Evolutionary conservation across 169 alveolate genomes (phyloP).

Genomic region (Cryptosporidium sp.): DNA sequence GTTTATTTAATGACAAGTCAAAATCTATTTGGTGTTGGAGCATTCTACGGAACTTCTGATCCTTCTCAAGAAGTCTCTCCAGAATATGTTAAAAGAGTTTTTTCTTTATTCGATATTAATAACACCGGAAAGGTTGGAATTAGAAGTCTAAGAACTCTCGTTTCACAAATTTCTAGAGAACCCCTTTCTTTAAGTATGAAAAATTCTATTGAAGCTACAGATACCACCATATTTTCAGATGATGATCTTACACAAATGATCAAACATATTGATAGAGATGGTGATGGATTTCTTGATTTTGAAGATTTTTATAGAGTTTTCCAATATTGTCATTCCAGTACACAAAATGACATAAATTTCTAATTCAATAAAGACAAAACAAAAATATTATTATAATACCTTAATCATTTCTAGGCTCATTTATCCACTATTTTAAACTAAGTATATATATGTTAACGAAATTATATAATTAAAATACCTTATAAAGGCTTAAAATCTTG

Average conservation of each 20-base stretch:
- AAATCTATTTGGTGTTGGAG: conserved; percentile 45
- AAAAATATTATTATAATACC: background rate
- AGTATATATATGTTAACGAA: background rate
- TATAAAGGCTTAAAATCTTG: background rate
- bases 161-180: conserved; percentile 58
- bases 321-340: conserved; percentile 51
- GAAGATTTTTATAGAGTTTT: conserved; percentile 70
- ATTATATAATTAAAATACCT: too few species aligned
- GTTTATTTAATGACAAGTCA: conserved; percentile 29
- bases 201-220: background rate
- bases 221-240: conserved; percentile 24
- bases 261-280: conserved; percentile 53
- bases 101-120: conserved; percentile 47
- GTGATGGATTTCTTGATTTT: conserved; percentile 71
- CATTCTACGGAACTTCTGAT: conserved; percentile 42
- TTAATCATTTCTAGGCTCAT: background rate
- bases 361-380: background rate
- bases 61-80: conserved; percentile 30
- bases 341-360: background rate
- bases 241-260: conserved; percentile 57
- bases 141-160: conserved; percentile 27
- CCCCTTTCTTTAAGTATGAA: conserved; percentile 17
- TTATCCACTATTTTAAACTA: background rate
- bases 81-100: conserved; percentile 48
- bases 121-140: conserved; percentile 69